Base-by-base conservation (phyloP, 1,284 basidiomycete genomes). In the Ganoderma leucocontextum region DNA sequence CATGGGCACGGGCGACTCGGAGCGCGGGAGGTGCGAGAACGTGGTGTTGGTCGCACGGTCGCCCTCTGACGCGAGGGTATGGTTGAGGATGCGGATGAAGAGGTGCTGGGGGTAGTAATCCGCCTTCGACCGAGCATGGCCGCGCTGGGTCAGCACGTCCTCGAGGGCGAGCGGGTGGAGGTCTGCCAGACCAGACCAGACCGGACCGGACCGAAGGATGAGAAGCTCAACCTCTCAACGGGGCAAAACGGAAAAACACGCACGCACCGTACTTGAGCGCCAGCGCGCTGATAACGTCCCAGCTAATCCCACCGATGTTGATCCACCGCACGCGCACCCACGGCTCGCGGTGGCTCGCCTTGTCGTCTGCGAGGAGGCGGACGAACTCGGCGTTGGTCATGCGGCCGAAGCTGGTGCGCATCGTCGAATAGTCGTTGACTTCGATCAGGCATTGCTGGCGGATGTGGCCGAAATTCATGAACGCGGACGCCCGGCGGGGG, bases 241-340 rank as follows among this genome's bases (percentile, higher is more conserved):
- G 3, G 17, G 35, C 35, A 38, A 22, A 59, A n/a, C 5, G 38
- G n/a, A 44, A 22, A 44, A 12, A 44, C 19, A 41, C 2, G 60
- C 5, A 73, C 82, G 47, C 67, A 89, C 89, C 83, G 74, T 91
- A 91, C 76, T 85, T 86, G 65, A 91, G 78, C 29, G 90, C 87
- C 44, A 92, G 76, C 0, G 86, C 84, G 72, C 88, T 90, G 70
- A 92, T 83, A 13, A 92, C 88, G 75, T 91, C 90, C 89, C 90
- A 92, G 69, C 87, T 90, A 62, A 92, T 81, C 2, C 90, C 91
- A 7, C 86, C 87, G 63, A 92, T 82, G 71, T 91, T 91, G 68
- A 92, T 91, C 91, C 90, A 92, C 42, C 91, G 79, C 13, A 91
- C 89, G 70, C 86, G 88, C 36, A 84, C 85, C 85, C 88, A 89